Conservation (phyloP, 768 basidiomycete species). For the Leccinum boreale region DNA sequence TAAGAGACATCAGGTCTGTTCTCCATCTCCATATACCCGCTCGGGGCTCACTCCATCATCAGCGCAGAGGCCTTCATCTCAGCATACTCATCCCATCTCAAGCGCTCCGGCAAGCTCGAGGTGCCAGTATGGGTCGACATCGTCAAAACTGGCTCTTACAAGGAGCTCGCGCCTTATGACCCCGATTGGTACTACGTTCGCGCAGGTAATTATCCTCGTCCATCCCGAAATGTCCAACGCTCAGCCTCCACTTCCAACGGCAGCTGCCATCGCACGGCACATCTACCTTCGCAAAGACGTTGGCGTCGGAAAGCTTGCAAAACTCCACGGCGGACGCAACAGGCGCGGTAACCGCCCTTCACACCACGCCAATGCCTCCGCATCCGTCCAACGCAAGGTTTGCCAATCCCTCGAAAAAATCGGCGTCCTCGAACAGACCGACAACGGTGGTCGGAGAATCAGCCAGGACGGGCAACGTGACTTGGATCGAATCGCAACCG, state of each 20-base stretch:
- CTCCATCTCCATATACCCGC: constrained; percentile 5
- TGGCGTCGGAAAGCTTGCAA: constrained; percentile 88
- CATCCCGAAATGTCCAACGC: background rate
- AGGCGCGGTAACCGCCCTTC: constrained; percentile 95
- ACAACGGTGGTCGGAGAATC: constrained; percentile 94
- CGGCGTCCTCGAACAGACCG: constrained; percentile 90
- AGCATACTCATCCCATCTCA: constrained; percentile 94
- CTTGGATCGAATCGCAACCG: constrained; percentile 89
- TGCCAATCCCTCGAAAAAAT: constrained; percentile 99
- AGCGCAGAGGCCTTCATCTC: constrained; percentile 93
- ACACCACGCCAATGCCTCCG: constrained; percentile 85
- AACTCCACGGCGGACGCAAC: constrained; percentile 96
- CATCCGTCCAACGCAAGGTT: constrained; percentile 89
- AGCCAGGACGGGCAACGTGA: constrained; percentile 96
- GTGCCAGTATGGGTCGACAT: constrained; percentile 98
- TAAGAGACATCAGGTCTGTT: constrained; percentile 72
- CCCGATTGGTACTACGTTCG: constrained; percentile 99
- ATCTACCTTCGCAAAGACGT: constrained; percentile 99
- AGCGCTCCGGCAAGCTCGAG: constrained; percentile 98
- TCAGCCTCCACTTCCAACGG: background rate
- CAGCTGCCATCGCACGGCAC: constrained; percentile 96
- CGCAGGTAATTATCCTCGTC: constrained; percentile 64
- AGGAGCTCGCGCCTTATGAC: constrained; percentile 98
- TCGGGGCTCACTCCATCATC: constrained; percentile 14
- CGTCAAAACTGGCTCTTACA: constrained; percentile 96